A percentile compares a stretch with the other conserved stretches of the same genome.
These are phyloP conservation scores for Hymenoscyphus linearis DNA, from an alignment of 2,329 filamentous ascomycete species.

Conservation along the genomic window DNA sequence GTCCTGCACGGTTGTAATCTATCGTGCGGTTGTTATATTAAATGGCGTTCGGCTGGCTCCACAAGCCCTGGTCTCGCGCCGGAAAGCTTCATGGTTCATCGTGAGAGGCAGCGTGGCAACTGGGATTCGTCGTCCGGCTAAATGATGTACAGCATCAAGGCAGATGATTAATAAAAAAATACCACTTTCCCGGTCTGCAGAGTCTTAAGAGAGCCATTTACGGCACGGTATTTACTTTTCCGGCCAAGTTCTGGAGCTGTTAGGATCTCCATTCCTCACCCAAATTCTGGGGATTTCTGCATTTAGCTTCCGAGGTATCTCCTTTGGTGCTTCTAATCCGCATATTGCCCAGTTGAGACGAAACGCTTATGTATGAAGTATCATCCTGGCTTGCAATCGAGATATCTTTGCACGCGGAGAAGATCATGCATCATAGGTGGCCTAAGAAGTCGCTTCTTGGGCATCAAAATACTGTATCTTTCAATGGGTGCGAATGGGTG, in stretches of 20 bases:
- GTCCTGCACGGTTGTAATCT: background rate
- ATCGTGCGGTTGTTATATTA: background rate
- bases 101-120: slow-evolving; percentile 3
- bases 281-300: background rate
- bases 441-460: background rate
- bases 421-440: background rate
- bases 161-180: background rate
- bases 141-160: slow-evolving; percentile 1
- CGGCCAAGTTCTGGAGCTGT: background rate
- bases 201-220: background rate
- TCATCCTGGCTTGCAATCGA: background rate
- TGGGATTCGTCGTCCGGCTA: background rate
- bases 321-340: background rate
- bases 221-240: background rate
- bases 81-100: background rate
- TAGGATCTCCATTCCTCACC: background rate
- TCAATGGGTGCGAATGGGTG: background rate
- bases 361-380: background rate
- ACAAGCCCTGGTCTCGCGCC: background rate
- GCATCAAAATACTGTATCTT: background rate
- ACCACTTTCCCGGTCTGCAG: background rate
- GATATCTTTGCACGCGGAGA: background rate
- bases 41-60: background rate
- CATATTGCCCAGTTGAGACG: background rate
- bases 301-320: background rate